These are phyloP conservation scores for Verticillium nonalfalfae DNA, from an alignment of 2,329 filamentous ascomycete species.

Conservation along the genomic window DNA sequence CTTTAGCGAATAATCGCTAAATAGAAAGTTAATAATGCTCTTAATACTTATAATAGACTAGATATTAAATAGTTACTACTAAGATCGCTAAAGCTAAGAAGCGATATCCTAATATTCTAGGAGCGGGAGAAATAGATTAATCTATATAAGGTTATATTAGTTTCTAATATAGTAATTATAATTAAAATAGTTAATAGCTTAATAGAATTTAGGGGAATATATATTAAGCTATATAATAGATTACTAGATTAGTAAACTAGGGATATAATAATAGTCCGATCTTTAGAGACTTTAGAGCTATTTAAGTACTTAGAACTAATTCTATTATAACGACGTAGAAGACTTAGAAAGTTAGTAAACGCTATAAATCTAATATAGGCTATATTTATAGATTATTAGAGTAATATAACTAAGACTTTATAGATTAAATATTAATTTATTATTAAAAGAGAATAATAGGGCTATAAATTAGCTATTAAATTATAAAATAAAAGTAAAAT, in stretches of 20 bases:
- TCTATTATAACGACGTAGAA: too few species aligned
- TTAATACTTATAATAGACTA: not conserved
- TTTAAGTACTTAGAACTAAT: not conserved
- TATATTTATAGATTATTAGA: not conserved
- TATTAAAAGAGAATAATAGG: not conserved
- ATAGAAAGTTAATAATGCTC: not conserved
- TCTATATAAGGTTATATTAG: not conserved
- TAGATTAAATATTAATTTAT: not conserved
- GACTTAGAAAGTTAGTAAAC: not conserved
- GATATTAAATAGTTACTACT: not conserved
- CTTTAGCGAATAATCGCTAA: not conserved
- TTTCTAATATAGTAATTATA: not conserved
- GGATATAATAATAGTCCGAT: fast-evolving
- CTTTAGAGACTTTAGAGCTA: not conserved
- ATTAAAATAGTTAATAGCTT: not conserved
- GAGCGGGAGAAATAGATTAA: not conserved
- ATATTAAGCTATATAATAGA: not conserved
- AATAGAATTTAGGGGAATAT: not conserved
- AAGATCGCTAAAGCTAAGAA: not conserved
- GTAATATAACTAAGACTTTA: not conserved
- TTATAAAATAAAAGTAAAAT: not conserved
- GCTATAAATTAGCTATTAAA: not conserved
- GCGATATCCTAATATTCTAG: not conserved
- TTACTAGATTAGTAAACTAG: not conserved
- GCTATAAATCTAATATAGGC: not conserved